A percentile compares a stretch with the other conserved stretches of the same genome.
phyloP scores from a whole-genome alignment of 2,329 filamentous ascomycete genomes.

The Epichloe gansuensis region DNA sequence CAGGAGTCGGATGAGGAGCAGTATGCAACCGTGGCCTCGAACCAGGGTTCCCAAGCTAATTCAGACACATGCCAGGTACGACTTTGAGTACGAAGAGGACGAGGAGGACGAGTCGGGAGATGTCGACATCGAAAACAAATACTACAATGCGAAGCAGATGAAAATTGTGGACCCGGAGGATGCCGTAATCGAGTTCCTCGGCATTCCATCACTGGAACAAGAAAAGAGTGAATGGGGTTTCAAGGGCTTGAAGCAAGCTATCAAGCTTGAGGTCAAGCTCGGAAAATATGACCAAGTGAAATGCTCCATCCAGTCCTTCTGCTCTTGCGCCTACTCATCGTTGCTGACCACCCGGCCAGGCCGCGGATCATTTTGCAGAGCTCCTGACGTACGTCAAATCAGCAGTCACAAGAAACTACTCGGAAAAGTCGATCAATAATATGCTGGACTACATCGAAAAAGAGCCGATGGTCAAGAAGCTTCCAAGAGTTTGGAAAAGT shows the following conservation, averaged over 20 bases:
- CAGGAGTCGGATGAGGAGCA: conserved; percentile 36
- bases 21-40: conserved; percentile 14
- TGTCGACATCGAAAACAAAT: conserved; percentile 97
- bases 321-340: not conserved
- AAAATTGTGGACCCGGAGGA: conserved; percentile 78
- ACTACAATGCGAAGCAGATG: conserved; percentile 98
- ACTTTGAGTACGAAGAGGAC: conserved; percentile 94
- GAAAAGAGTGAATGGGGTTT: conserved; percentile 99
- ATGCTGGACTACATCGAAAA: conserved; percentile 96
- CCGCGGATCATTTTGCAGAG: conserved; percentile 83
- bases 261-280: conserved; percentile 93
- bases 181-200: conserved; percentile 86
- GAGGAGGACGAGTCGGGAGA: conserved; percentile 81
- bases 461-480: conserved; percentile 57
- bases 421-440: conserved; percentile 98
- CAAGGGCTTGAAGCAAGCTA: conserved; percentile 94
- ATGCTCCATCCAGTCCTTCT: no score
- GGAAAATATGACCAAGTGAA: conserved; percentile 69
- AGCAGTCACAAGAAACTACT: conserved; percentile 94
- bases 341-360: conserved; percentile 38
- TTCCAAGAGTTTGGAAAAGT: conserved; percentile 76
- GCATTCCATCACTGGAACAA: conserved; percentile 67
- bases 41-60: conserved; percentile 4
- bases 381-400: conserved; percentile 96
- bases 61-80: conserved; percentile 46